phyloP scores from a whole-genome alignment of 306 rosid genomes.

The Medicago truncatula region MtrunA17r5.0-ANR NC_053049.1:1338001-1338500 shows the following conservation, averaged over 20 bases:
- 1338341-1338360: slow-evolving; percentile 5
- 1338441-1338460: no score
- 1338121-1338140: slow-evolving; percentile 30
- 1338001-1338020: no score
- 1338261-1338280: slow-evolving; percentile 23
- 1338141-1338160: slow-evolving; percentile 12
- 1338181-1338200: background rate
- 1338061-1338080: no score
- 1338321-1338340: slow-evolving; percentile 34
- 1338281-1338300: slow-evolving; percentile 51
- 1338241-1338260: slow-evolving; percentile 27
- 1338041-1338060: no score
- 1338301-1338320: slow-evolving; percentile 43
- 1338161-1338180: background rate
- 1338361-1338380: no score
- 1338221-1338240: slow-evolving; percentile 1
- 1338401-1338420: no score
- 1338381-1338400: no score
- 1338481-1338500: no score
- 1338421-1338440: no score
- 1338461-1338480: no score
- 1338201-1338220: slow-evolving; percentile 38
- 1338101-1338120: slow-evolving; percentile 19
- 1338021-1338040: no score
- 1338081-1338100: no score